Percentiles rank a stretch among this genome's conserved stretches.
These are phyloP conservation scores for Brassica nigra DNA, from an alignment of 345 rosid species.

Conservation along the genomic window DNA sequence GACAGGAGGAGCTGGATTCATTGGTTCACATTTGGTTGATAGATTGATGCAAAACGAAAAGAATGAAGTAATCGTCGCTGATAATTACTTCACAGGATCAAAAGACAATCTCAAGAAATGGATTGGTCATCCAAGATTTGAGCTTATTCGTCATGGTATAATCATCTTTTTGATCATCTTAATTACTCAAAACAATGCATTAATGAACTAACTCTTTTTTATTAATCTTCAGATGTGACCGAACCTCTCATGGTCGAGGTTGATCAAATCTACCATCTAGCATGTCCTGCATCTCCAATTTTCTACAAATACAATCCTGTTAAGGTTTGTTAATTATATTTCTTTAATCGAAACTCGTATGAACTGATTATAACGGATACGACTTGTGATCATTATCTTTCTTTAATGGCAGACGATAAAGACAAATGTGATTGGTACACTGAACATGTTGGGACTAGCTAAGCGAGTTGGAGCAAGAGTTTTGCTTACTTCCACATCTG, in stretches of 20 bases:
- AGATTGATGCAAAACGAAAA: slow-evolving; percentile 86
- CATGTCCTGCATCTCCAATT: slow-evolving; percentile 97
- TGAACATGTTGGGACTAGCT: slow-evolving; percentile 90
- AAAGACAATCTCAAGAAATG: slow-evolving; percentile 84
- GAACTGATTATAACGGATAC: neutral
- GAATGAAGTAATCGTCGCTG: slow-evolving; percentile 87
- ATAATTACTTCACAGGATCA: slow-evolving; percentile 92
- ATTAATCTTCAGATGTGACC: slow-evolving; percentile 60
- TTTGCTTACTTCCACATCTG: slow-evolving; percentile 93
- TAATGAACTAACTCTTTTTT: neutral
- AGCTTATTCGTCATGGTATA: slow-evolving; percentile 94
- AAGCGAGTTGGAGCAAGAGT: slow-evolving; percentile 92
- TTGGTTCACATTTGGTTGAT: slow-evolving; percentile 92
- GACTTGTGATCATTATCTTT: neutral
- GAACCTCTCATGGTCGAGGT: slow-evolving; percentile 83
- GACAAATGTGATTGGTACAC: slow-evolving; percentile 83
- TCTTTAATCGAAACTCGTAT: neutral
- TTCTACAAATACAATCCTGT: slow-evolving; percentile 92
- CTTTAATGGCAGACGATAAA: slow-evolving; percentile 62
- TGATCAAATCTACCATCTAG: slow-evolving; percentile 92
- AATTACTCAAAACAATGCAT: neutral
- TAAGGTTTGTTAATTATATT: slow-evolving; percentile 55
- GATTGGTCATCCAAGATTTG: slow-evolving; percentile 96
- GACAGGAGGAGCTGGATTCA: slow-evolving; percentile 96
- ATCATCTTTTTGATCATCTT: slow-evolving; percentile 15